These are phyloP conservation scores for Diplodia corticola DNA, from an alignment of 2,329 filamentous ascomycete genomes.

Conservation along the genomic window DNA sequence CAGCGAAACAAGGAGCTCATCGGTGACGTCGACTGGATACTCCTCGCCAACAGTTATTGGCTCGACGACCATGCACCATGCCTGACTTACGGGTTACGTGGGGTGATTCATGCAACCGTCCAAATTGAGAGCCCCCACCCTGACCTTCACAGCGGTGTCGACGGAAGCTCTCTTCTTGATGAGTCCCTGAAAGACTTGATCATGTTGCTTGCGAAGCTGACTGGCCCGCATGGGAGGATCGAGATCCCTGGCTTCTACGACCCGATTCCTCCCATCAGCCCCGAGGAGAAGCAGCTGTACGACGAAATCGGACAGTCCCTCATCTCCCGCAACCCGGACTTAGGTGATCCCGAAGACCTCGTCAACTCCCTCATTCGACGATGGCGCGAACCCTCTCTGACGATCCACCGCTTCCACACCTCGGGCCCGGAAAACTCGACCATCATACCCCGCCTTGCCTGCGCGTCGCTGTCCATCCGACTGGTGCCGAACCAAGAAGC, in stretches of 20 bases:
- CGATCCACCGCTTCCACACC: conserved; percentile 88
- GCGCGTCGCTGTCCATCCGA: conserved; percentile 83
- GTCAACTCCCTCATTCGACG: conserved; percentile 85
- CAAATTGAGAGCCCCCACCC: conserved; percentile 83
- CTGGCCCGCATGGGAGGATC: conserved; percentile 76
- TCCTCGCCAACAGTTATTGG: conserved; percentile 98
- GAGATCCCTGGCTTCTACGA: conserved; percentile 89
- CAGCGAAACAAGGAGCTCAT: conserved; percentile 78
- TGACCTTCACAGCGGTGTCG: conserved; percentile 94
- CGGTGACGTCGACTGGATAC: conserved; percentile 87
- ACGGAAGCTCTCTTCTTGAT: conserved; percentile 85
- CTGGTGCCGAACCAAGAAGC: conserved; percentile 93
- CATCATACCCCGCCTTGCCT: conserved; percentile 86
- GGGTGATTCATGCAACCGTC: conserved; percentile 89
- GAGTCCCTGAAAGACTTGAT: conserved; percentile 92
- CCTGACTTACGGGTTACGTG: conserved; percentile 88
- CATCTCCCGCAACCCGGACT: conserved; percentile 67
- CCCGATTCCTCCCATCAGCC: conserved; percentile 71
- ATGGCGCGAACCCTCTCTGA: conserved; percentile 93
- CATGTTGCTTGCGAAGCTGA: conserved; percentile 76
- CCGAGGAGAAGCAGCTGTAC: conserved; percentile 77
- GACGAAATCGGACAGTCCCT: conserved; percentile 79
- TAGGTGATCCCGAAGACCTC: conserved; percentile 66
- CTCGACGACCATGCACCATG: conserved; percentile 94
- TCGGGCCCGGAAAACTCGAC: conserved; percentile 86